Evolutionary conservation across 2,329 filamentous ascomycete species (phyloP).

Genomic region (Colletotrichum sp.): DNA sequence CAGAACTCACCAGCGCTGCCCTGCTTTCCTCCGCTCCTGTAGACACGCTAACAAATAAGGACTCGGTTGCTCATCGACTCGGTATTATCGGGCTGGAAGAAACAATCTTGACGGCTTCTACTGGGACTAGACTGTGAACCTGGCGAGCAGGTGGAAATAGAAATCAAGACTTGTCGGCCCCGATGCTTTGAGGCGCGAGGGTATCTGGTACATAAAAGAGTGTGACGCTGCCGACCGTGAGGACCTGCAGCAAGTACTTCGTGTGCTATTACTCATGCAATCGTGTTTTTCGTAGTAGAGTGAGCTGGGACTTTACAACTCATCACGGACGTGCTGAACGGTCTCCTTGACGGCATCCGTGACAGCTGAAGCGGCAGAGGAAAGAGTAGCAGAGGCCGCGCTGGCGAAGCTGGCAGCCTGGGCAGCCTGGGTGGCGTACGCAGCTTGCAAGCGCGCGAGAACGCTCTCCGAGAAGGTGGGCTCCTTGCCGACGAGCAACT

Average conservation of each 20-base stretch:
- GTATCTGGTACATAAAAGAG: conserved; percentile 21
- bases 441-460: conserved; percentile 71
- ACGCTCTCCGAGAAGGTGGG: conserved; percentile 83
- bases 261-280: conserved; percentile 20
- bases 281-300: conserved; percentile 4
- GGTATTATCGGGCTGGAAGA: neutral
- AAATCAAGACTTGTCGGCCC: conserved; percentile 2
- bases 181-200: conserved; percentile 13
- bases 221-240: neutral
- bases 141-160: conserved; percentile 20
- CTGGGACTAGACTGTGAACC: neutral
- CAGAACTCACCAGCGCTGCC: neutral
- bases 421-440: conserved; percentile 71
- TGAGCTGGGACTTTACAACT: conserved; percentile 36
- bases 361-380: conserved; percentile 27
- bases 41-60: neutral
- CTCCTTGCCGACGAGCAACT: conserved; percentile 79
- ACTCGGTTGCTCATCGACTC: neutral
- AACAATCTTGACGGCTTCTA: neutral
- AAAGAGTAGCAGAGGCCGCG: conserved; percentile 32
- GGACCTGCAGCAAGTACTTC: neutral
- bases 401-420: conserved; percentile 52
- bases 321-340: conserved; percentile 41
- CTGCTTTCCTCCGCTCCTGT: neutral
- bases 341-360: conserved; percentile 48